Evolutionary conservation across 2,329 filamentous ascomycete genomes (phyloP), one percentile per base, ranked within the genome.

Genomic region (Stachybotrys elegans): DNA sequence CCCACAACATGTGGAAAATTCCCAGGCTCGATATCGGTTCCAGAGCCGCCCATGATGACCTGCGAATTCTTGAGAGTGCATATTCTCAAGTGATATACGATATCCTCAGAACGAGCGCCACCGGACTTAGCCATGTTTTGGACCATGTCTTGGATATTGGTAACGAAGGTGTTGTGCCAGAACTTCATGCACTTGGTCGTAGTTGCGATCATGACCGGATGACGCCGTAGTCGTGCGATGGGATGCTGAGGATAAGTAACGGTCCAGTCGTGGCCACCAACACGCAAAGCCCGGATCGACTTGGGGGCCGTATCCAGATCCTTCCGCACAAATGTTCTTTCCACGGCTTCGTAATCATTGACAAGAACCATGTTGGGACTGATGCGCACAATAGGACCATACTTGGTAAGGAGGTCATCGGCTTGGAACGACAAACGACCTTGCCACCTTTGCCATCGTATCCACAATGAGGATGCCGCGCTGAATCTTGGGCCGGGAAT

Each of bases 191-290:
- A 41, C 32, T 49, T 53, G 22, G 27, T 49, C 16, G 51, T 51
- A 3, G 51, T 51, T 5, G 51, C 48, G 13, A 49, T 17, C 51
- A 53, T 53, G 13, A 53, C 48, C 6, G 51, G 51, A 22, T 43
- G 44, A 13, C 51, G 49, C 5, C 51, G 51, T 38, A 36, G 27
- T 14, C 45, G 40, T 27, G 51, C 49, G 21, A 51, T 40, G 7
- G 16, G 12, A 43, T 49, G 46, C 32, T 44, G 40, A 5, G 50
- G 46, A 40, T 48, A 49, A 13, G 50, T 52, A 21, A 52, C 48
- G 5, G 50, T 51, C 50, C 50, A 52, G 19, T 52, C 48, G 40
- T 52, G 50, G 6, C 50, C 49, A 21, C 50, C 50, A 12, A 52
- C 47, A 13, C 47, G 50, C 23, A 52, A 44, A 14, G 50, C 50